A percentile compares a stretch with the other conserved stretches of the same genome.
Evolutionary conservation across 805 yeast genomes (phyloP).

Genomic region (Schizosaccharomyces japonicus): DNA sequence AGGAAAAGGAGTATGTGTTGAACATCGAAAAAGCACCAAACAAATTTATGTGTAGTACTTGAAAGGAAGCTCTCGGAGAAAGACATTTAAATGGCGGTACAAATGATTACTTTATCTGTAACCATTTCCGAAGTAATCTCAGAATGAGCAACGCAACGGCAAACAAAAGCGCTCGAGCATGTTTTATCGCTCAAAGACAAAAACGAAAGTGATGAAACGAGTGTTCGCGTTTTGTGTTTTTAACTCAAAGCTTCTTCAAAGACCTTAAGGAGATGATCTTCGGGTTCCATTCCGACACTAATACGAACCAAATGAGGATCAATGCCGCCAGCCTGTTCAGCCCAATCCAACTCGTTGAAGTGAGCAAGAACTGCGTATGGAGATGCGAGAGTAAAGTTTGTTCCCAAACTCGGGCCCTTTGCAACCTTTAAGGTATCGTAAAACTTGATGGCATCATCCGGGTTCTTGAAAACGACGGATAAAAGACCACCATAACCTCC

Average conservation of each 20-base stretch:
- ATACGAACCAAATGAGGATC: constrained; percentile 49
- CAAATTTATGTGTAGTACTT: too few species aligned
- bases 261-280: constrained; percentile 25
- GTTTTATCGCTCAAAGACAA: too few species aligned
- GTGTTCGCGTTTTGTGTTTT: too few species aligned
- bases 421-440: constrained; percentile 40
- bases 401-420: constrained; percentile 73
- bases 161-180: too few species aligned
- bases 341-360: constrained; percentile 47
- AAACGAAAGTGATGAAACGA: too few species aligned
- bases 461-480: constrained; percentile 39
- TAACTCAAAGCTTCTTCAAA: constrained; percentile 30
- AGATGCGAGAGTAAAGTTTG: constrained; percentile 63
- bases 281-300: constrained; percentile 60
- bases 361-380: constrained; percentile 70
- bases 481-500: constrained; percentile 77
- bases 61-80: too few species aligned
- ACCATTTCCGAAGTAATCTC: too few species aligned
- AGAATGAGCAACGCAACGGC: too few species aligned
- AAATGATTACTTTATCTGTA: too few species aligned
- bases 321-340: constrained; percentile 49
- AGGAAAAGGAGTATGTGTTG: too few species aligned
- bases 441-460: constrained; percentile 37
- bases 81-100: too few species aligned
- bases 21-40: too few species aligned